Conservation (phyloP, 805 yeast genomes). For the Candida incommunis region DNA sequence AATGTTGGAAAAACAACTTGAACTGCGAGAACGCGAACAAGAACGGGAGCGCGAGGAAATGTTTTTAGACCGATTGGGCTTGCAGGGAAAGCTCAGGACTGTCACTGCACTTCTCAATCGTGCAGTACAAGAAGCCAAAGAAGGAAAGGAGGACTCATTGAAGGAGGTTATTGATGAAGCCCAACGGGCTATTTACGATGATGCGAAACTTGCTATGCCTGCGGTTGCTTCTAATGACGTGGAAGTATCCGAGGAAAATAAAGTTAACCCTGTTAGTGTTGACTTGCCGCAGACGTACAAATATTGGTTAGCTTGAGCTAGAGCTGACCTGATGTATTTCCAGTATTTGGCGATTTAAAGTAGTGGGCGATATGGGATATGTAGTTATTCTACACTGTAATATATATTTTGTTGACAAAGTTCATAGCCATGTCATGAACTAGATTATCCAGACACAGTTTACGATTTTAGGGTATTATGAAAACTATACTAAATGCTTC, state of each 20-base stretch:
- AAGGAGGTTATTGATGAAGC: slow-evolving; percentile 15
- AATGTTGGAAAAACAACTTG: slow-evolving; percentile 44
- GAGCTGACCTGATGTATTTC: not conserved
- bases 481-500: slow-evolving; percentile 20
- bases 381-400: slow-evolving; percentile 1
- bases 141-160: slow-evolving; percentile 11
- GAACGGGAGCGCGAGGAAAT: slow-evolving; percentile 28
- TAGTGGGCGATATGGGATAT: not conserved
- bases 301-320: slow-evolving; percentile 44
- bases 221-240: slow-evolving; percentile 9
- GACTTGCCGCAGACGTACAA: slow-evolving; percentile 51
- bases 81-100: slow-evolving; percentile 42
- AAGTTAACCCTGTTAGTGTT: slow-evolving; percentile 40
- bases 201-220: slow-evolving; percentile 6
- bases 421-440: too few relatives aligned
- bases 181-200: slow-evolving; percentile 5
- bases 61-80: slow-evolving; percentile 56
- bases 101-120: slow-evolving; percentile 39
- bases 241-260: slow-evolving; percentile 22
- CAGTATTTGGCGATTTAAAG: not conserved
- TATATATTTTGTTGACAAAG: too few relatives aligned
- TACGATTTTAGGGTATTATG: too few relatives aligned
- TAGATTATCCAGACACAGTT: too few relatives aligned
- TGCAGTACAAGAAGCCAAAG: slow-evolving; percentile 26
- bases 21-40: slow-evolving; percentile 33